Evolutionary conservation across 2,329 filamentous ascomycete species (phyloP).

Genomic region (Pseudogymnoascus sp.): DNA sequence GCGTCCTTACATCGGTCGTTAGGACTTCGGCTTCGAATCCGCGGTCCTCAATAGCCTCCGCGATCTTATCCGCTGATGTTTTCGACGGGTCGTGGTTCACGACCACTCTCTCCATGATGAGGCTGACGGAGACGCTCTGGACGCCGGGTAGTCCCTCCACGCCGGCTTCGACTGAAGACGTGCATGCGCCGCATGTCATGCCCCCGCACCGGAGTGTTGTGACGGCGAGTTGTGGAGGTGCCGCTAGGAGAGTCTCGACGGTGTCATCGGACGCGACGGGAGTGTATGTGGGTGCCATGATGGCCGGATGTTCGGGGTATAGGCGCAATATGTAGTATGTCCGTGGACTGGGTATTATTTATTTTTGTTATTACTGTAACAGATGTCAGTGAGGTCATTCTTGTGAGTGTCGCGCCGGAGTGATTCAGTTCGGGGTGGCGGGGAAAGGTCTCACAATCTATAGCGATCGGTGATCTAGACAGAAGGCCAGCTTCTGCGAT

Average conservation of each 20-base stretch:
- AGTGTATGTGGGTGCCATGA: conserved; percentile 25
- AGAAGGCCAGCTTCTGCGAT: conserved; percentile 25
- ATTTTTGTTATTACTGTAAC: background rate
- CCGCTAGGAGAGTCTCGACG: conserved; percentile 13
- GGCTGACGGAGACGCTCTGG: conserved; percentile 78
- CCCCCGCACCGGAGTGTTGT: conserved; percentile 87
- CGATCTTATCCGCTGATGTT: conserved; percentile 66
- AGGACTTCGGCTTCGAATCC: conserved; percentile 88
- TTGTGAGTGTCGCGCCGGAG: background rate
- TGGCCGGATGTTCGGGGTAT: background rate
- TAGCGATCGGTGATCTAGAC: conserved; percentile 9
- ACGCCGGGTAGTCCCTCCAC: conserved; percentile 78
- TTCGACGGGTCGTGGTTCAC: conserved; percentile 75
- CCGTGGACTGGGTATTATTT: background rate
- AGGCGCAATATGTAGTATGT: background rate
- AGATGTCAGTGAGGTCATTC: background rate
- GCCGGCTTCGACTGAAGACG: conserved; percentile 86
- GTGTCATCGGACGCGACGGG: conserved; percentile 15
- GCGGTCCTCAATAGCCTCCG: conserved; percentile 81
- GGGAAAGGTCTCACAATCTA: conserved; percentile 4
- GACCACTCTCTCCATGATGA: conserved; percentile 94
- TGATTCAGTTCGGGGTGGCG: background rate
- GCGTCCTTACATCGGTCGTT: conserved; percentile 64
- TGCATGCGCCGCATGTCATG: conserved; percentile 90
- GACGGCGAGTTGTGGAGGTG: conserved; percentile 66